phyloP scores from a whole-genome alignment of 495 filamentous ascomycete species.

The Aspergillus ostianus region DNA sequence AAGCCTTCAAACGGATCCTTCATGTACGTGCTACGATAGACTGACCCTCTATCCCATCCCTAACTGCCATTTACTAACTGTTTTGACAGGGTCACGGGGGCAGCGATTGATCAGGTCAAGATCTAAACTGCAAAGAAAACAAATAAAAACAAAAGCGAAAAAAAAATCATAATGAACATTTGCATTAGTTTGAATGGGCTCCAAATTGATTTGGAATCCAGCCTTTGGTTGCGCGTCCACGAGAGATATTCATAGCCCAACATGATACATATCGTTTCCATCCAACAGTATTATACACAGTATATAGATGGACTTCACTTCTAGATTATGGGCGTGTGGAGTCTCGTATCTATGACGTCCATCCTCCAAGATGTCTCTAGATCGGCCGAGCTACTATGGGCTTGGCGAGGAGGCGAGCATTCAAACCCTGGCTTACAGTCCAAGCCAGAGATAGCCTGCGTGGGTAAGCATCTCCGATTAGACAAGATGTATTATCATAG shows the following conservation, averaged over 20 bases:
- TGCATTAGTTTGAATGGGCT: conserved; percentile 8
- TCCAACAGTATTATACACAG: neutral
- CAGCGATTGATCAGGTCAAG: conserved; percentile 39
- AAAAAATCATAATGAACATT: neutral
- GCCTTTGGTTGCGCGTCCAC: conserved; percentile 5
- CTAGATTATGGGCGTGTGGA: neutral
- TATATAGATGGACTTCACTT: neutral
- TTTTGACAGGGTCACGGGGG: conserved; percentile 38
- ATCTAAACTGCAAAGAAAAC: conserved; percentile 19
- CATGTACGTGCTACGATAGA: conserved; percentile 32
- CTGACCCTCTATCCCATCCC: neutral
- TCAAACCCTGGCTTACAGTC: neutral
- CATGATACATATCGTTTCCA: neutral
- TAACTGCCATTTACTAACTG: neutral
- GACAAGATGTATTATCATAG: neutral
- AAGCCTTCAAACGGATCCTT: conserved; percentile 62
- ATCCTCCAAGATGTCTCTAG: neutral
- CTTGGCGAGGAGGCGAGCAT: neutral
- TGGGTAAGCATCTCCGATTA: neutral
- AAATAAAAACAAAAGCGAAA: neutral
- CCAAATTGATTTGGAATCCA: conserved; percentile 4
- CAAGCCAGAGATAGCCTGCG: neutral
- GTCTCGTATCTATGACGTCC: neutral
- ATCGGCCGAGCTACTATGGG: neutral
- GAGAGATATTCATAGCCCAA: neutral